Evolutionary conservation across 495 filamentous ascomycete genomes (phyloP), one percentile per base, ranked within the genome.

Genomic region (Hypomontagnella submonticulosa): DNA sequence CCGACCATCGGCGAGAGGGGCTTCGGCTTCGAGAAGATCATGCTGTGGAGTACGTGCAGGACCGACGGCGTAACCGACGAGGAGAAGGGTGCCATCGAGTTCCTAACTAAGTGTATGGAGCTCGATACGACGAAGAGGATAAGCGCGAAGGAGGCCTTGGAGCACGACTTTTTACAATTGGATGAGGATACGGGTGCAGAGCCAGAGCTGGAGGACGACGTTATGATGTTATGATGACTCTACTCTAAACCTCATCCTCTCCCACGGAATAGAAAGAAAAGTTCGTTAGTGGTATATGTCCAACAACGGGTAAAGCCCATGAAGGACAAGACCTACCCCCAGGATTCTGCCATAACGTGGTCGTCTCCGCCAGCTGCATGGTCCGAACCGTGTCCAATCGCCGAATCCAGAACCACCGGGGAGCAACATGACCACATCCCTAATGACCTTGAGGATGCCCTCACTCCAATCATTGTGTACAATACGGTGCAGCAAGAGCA

Each of bases 1-100:
- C 92, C 92, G 1, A 97, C 92, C 0, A 90, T 98, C 60, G 92
- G 91, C 15, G 87, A 89, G 59, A 84, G 85, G 37, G 95, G 95
- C 1, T 93, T 95, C 71, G 87, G 85, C 9, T 71, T 97, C 60
- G 91, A 97, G 78, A 94, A 96, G 77, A 91, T 99, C 61, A 86
- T 99, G 54, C 83, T 97, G 53, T 99, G 95, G 95, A 92, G 92
- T 38, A 92, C 85, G 2, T 87, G 88, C 46, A 74, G 83, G 4
- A 86, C 79, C 41, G 81, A 83, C 60, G 58, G 77, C 74, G 58
- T 93, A 27, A 76, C 79, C 0, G 73, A 77, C 0, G 88, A 88
- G 6, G 89, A 92, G 75, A 82, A 83, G 67, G 74, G 85, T 38
- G 90, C 89, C 4, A 78, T 91, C 1, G 78, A 82, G 41, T 92